Percentiles rank a stretch among this genome's conserved stretches.
Conservation (phyloP, 2,329 filamentous ascomycete species). For the Aphanocladium album region DNA sequence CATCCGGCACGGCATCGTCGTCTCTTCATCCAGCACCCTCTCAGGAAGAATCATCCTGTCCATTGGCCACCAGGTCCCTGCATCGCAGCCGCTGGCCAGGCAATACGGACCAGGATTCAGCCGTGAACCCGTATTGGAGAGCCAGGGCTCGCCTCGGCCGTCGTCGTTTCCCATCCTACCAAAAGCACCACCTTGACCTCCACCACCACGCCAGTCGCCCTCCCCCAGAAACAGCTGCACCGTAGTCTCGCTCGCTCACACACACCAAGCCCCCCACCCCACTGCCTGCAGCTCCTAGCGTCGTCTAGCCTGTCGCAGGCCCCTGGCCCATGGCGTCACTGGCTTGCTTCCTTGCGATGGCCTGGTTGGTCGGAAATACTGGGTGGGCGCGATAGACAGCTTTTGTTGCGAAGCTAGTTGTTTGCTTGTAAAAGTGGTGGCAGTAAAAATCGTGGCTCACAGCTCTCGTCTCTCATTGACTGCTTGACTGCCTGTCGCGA, state of each 20-base stretch:
- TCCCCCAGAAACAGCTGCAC: neutral
- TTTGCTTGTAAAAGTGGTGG: neutral
- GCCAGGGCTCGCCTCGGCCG: neutral
- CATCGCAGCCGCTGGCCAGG: neutral
- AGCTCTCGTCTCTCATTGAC: too few relatives aligned
- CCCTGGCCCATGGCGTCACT: conserved; percentile 22
- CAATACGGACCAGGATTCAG: neutral
- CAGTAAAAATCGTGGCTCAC: neutral
- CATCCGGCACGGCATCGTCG: neutral
- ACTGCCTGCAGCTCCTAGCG: neutral
- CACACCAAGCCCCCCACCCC: neutral
- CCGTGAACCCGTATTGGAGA: neutral
- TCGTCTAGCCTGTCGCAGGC: conserved; percentile 13
- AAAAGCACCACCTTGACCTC: neutral
- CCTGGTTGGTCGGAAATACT: neutral
- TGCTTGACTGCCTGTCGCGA: too few relatives aligned
- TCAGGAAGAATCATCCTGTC: too few relatives aligned
- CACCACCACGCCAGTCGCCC: neutral
- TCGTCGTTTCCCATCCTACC: neutral
- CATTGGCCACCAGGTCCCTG: neutral
- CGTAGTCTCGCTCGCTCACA: neutral
- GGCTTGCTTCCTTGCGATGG: neutral
- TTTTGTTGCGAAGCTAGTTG: neutral
- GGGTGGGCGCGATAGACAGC: neutral
- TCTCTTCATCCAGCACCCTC: too few relatives aligned